phyloP scores from a whole-genome alignment of 169 alveolate species.

The Plasmodium fragile region DNA sequence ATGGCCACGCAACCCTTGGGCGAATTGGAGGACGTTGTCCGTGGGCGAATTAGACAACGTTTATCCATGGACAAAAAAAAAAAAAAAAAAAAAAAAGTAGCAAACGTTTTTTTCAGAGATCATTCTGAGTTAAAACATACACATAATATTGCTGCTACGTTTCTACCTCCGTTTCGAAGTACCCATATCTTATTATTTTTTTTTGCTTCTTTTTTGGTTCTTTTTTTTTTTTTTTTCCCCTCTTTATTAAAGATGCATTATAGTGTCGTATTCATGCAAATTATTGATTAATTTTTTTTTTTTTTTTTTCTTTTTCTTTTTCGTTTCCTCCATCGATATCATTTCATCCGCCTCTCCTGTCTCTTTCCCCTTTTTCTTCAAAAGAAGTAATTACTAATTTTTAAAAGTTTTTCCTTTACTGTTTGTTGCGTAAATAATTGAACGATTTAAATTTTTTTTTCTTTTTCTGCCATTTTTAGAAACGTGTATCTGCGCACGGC shows the following conservation, averaged over 20 bases:
- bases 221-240: neutral
- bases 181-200: neutral
- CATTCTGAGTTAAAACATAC: neutral
- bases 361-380: neutral
- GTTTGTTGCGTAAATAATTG: constrained; percentile 5
- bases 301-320: too few species aligned
- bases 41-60: neutral
- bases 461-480: neutral
- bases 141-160: neutral
- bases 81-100: neutral
- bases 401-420: neutral
- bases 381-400: neutral
- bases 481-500: neutral
- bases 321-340: neutral
- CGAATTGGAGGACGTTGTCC: neutral
- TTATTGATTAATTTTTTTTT: too few species aligned
- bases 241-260: neutral
- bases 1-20: neutral
- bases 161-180: neutral
- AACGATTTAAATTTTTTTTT: neutral
- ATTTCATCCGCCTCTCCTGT: neutral
- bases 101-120: neutral
- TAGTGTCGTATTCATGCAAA: neutral
- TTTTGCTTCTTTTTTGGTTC: neutral
- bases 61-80: neutral